phyloP scores from a whole-genome alignment of 2,329 filamentous ascomycete species.

The Clonostachys chloroleuca region DNA sequence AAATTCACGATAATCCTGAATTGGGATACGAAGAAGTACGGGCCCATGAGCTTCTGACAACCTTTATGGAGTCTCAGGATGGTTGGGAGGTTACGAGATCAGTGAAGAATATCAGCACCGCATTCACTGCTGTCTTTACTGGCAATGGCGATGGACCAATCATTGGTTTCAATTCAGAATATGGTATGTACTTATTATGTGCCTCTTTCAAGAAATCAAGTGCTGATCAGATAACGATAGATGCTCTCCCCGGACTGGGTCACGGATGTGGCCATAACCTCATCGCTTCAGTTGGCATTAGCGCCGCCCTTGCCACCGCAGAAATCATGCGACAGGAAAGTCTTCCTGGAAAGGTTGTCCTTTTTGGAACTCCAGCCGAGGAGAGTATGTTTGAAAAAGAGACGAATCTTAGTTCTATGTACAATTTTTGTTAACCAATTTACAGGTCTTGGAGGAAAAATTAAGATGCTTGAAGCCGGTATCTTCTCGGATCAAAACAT shows the following conservation, averaged over 20 bases:
- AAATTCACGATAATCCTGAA: conserved; percentile 38
- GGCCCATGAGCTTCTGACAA: conserved; percentile 32
- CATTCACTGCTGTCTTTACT: conserved; percentile 34
- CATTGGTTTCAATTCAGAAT: conserved; percentile 36
- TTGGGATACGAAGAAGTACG: conserved; percentile 34
- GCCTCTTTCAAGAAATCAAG: not conserved
- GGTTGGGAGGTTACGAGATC: conserved; percentile 32
- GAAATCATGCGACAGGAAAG: conserved; percentile 16
- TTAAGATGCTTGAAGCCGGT: conserved; percentile 27
- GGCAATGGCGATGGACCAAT: conserved; percentile 26
- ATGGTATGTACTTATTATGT: conserved; percentile 9
- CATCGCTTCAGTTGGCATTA: conserved; percentile 20
- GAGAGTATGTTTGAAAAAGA: conserved; percentile 10
- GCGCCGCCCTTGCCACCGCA: conserved; percentile 22
- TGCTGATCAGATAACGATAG: conserved; percentile 3
- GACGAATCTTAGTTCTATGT: too few species aligned
- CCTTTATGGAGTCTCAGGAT: conserved; percentile 23
- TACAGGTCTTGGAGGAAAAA: conserved; percentile 30
- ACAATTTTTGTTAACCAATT: not conserved
- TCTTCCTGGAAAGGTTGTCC: conserved; percentile 23
- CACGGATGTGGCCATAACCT: conserved; percentile 27
- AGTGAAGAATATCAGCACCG: conserved; percentile 34
- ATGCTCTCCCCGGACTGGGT: conserved; percentile 25
- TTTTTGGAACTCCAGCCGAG: conserved; percentile 34
- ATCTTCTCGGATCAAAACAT: conserved; percentile 18